These are phyloP conservation scores for Trifolium subterraneum DNA, from an alignment of 306 rosid genomes.

Conservation along the genomic window DNA sequence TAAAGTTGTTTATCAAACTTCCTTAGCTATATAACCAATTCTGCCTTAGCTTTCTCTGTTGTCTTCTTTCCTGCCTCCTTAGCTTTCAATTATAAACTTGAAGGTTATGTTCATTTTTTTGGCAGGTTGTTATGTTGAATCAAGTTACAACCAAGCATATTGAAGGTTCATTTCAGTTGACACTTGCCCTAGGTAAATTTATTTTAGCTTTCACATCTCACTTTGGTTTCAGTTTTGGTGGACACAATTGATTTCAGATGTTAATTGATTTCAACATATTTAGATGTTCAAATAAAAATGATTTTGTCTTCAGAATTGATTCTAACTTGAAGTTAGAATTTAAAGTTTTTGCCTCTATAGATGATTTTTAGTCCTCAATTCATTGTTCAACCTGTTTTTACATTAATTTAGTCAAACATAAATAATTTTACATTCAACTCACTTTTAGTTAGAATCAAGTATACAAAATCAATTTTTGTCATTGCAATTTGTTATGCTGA, in stretches of 20 bases:
- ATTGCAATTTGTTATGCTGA: not conserved
- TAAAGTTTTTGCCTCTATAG: not conserved
- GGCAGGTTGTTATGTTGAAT: conserved; percentile 88
- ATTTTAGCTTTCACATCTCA: conserved; percentile 39
- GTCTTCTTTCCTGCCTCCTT: conserved; percentile 6
- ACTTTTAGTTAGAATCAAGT: not conserved
- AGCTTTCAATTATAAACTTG: conserved; percentile 13
- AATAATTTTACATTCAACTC: not conserved
- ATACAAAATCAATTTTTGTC: not conserved
- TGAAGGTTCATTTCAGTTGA: conserved; percentile 88
- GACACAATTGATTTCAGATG: not conserved
- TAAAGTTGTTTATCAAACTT: not conserved
- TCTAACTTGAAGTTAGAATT: not conserved
- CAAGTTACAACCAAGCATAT: conserved; percentile 80
- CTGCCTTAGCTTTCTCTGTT: not conserved
- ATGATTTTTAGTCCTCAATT: not conserved
- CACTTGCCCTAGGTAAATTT: conserved; percentile 81
- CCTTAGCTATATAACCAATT: not conserved
- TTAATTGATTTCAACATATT: not conserved
- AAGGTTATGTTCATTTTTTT: conserved; percentile 23
- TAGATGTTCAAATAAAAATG: not conserved
- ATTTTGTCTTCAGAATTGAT: not conserved
- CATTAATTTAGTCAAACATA: not conserved
- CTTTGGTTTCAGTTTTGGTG: not conserved
- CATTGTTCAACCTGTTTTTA: too few relatives aligned